Base-by-base conservation (phyloP, 2,329 filamentous ascomycete species). In the Penicillium sp. region DNA sequence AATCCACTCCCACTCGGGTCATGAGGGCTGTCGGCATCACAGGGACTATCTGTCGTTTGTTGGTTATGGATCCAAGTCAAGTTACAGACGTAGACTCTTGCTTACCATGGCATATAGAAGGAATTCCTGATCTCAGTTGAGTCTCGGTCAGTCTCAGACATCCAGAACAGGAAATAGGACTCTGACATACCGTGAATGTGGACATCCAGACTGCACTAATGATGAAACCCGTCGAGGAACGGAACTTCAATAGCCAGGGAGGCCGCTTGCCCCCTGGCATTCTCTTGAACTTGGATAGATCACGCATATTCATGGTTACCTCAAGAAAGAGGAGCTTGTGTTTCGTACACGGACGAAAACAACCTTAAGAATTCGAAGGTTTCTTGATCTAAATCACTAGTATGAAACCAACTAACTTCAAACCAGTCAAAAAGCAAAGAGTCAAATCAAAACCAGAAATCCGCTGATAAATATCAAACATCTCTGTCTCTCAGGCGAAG, bases 151-250 rank as follows among this genome's bases (percentile, higher is more conserved):
- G 53, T 36, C 23, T n/a, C 4, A 13, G 32, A 26, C 14, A 18
- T 16, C 32, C 11, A 42, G 5, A 26, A 4, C 10, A 42, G 7
- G 9, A 4, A 7, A 27, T 23, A n/a, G 14, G 18, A 2, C 32
- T 30, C 19, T 11, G 26, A 60, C 61, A n/a, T 60, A 69, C 66
- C 13, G 67, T 67, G 48, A 69, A 69, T 10, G 57, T 65, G 13
- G 67, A 69, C 41, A 61, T 67, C 67, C 67, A 69, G n/a, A 86
- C 81, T 2, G 83, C 85, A 7, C 76, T 68, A 36, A 84, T 67
- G 59, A 86, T 84, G 71, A 87, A 86, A 42, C 78, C 62, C 2
- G 80, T 81, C 48, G 79, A 82, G 10, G 82, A 84, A n/a, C 84
- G 78, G 78, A 80, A 82, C 71, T 68, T 57, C 3, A 82, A 66